Conservation (phyloP, 1,284 basidiomycete species). For the Pholiota adiposa region DNA sequence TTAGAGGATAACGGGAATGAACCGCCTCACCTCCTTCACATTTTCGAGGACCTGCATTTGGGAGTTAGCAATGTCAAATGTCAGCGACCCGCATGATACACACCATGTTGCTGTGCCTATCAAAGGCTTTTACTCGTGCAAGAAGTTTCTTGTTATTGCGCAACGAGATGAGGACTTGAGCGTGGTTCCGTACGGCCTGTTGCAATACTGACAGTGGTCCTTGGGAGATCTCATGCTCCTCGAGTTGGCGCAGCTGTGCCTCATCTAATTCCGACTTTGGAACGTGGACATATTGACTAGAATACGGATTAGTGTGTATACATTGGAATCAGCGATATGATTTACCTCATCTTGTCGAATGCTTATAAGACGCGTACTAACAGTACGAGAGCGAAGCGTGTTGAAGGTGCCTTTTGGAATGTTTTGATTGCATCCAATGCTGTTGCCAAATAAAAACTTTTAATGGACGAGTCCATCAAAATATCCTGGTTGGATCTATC, state of each 20-base stretch:
- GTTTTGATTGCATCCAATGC: slow-evolving; percentile 8
- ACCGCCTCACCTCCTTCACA: slow-evolving; percentile 83
- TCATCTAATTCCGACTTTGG: slow-evolving; percentile 98
- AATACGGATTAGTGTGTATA: slow-evolving; percentile 15
- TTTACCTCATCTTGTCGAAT: slow-evolving; percentile 36
- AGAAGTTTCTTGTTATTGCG: slow-evolving; percentile 99
- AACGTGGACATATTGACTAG: slow-evolving; percentile 94
- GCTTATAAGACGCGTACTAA: slow-evolving; percentile 3
- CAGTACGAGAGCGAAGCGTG: slow-evolving; percentile 5
- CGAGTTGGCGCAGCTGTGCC: slow-evolving; percentile 92
- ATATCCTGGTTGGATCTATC: neutral
- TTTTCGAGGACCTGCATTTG: slow-evolving; percentile 84
- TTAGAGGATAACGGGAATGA: neutral
- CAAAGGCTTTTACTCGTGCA: slow-evolving; percentile 98
- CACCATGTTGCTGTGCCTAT: slow-evolving; percentile 99
- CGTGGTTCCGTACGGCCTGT: slow-evolving; percentile 96
- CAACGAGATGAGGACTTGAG: slow-evolving; percentile 96
- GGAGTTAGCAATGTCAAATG: slow-evolving; percentile 10
- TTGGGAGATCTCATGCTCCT: slow-evolving; percentile 97
- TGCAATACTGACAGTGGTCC: slow-evolving; percentile 98
- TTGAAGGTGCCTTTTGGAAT: neutral
- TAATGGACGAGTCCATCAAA: slow-evolving; percentile 18
- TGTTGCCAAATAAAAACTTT: slow-evolving; percentile 38
- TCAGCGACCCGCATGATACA: neutral
- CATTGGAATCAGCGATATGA: slow-evolving; percentile 2